phyloP scores from a whole-genome alignment of 768 basidiomycete species.

The Tremella mesenterica region DNA sequence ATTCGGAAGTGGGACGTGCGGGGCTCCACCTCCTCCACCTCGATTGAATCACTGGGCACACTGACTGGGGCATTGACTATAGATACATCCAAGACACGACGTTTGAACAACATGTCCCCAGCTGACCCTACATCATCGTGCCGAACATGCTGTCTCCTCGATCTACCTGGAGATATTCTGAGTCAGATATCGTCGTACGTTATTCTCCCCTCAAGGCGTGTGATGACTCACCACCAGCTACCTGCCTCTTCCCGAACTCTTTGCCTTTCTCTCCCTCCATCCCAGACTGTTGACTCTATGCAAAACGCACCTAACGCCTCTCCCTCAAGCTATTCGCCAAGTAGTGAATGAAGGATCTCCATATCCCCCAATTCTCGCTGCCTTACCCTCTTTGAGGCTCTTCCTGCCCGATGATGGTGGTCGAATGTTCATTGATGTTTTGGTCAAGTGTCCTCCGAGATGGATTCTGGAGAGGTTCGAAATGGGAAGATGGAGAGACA shows the following conservation, averaged over 20 bases:
- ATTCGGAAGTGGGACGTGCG: too few relatives aligned
- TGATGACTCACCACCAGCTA: slow-evolving; percentile 7
- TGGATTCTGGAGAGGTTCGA: slow-evolving; percentile 39
- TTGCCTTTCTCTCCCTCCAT: slow-evolving; percentile 31
- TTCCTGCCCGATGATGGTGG: slow-evolving; percentile 24
- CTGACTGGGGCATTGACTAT: too few relatives aligned
- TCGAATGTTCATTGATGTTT: slow-evolving; percentile 21
- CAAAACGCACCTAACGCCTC: slow-evolving; percentile 27
- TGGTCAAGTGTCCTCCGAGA: slow-evolving; percentile 33
- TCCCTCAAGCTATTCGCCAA: slow-evolving; percentile 18
- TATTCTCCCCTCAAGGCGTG: not conserved
- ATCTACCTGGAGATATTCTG: slow-evolving; percentile 35
- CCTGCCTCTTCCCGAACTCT: slow-evolving; percentile 21
- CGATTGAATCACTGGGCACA: too few relatives aligned
- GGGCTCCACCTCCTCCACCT: too few relatives aligned
- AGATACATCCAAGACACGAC: too few relatives aligned
- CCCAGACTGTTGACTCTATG: slow-evolving; percentile 22
- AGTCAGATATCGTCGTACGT: slow-evolving; percentile 38
- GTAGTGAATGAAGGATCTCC: slow-evolving; percentile 17
- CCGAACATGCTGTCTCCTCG: slow-evolving; percentile 17
- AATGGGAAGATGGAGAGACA: slow-evolving; percentile 21
- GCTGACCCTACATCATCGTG: too few relatives aligned
- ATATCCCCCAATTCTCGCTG: slow-evolving; percentile 26
- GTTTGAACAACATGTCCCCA: too few relatives aligned
- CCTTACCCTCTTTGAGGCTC: slow-evolving; percentile 19